Evolutionary conservation across 352 stramenopile genomes (phyloP), one percentile per base, ranked within the genome.

Genomic region (Pythium vanterpoolii): DNA sequence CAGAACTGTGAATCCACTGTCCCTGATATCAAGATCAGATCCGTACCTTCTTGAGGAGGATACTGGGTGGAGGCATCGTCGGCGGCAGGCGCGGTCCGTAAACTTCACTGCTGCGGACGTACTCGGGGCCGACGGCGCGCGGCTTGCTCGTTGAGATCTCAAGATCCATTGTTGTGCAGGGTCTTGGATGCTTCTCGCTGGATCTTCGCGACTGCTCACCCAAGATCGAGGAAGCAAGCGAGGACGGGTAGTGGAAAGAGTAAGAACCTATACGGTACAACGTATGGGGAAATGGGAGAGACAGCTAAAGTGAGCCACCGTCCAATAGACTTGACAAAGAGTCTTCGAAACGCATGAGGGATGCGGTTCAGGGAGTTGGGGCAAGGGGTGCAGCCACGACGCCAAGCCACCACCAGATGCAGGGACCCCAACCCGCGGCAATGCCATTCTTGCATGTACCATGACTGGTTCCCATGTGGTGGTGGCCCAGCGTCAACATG

Each of bases 141-240:
- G 45, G 56, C 27, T 66, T 62, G 48, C 56, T 66, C 9, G 64
- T 71, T 21, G 64, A 66, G 64, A 71, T 71, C 42, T 71, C 57
- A 40, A 71, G 64, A 66, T 71, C 56, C 64, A 71, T 71, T 13
- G 33, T 42, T 44, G 19, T 23, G 24, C 3, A 1, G 24, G 10
- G 26, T 11, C 28, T 23, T 19, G 21, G 4, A 21, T 44, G 45
- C 50, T 43, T 28, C 30, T 67, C 47, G 36, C 26, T 63, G 42
- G 61, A 68, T 68, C 61, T 63, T 68, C 9, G 61, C 51, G 54
- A 56, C 61, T 60, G 59, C 59, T 61, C 59, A 38, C 31, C 56
- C 59, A 66, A 66, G 59, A 66, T 66, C 59, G 59, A 60, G 40
- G 26, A 40, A 45, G 38, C 44, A 36, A 50, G 31, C 6, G 43